Base-by-base conservation (phyloP, 345 rosid species). In the Hibiscus trionum region DNA sequence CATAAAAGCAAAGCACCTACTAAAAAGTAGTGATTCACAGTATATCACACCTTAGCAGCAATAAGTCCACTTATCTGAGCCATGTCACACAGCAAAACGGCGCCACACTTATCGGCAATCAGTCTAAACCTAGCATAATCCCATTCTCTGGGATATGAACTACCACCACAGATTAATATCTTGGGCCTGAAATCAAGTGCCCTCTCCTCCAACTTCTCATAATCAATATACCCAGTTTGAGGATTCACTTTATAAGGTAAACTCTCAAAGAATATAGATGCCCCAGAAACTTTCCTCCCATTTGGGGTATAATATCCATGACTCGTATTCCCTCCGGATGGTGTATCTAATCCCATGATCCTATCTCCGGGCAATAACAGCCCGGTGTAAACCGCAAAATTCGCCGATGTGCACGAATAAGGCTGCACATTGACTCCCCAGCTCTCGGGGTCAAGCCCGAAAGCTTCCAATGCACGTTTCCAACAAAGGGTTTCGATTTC, bases 391-490 rank as follows among this genome's bases (percentile, higher is more conserved):
- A 87, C 91, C 0, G 90, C 91, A 12, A 93, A 87, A 77, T 90
- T 93, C 0, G 93, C 97, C 0, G 96, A 90, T 16, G 92, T 88
- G 31, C 96, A 90, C 0, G 96, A 88, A 78, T 92, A 90, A 2
- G 96, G 96, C 80, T 92, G 96, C 58, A 87, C 96, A 72, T 90
- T 90, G 33, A 90, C 91, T 3, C 94, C 94, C 96, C 96, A 93
- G 1, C 70, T 81, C 60, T 86, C 85, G 16, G 81, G 77, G 70
- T 84, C 80, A 50, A 86, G 81, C 8, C 84, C 86, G 75, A 90
- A 88, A 44, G 91, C 96, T 7, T 63, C 69, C 68, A 93, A 78
- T 0, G 98, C 96, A 26, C 96, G 88, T 12, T 86, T 81, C 70
- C 82, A 82, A 59, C 93, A 90, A 24, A 88, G 85, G 49, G 69